These are phyloP conservation scores for Lobosporangium transversale DNA, from an alignment of 192 early-diverging fungal species.

Conservation along the genomic window DNA sequence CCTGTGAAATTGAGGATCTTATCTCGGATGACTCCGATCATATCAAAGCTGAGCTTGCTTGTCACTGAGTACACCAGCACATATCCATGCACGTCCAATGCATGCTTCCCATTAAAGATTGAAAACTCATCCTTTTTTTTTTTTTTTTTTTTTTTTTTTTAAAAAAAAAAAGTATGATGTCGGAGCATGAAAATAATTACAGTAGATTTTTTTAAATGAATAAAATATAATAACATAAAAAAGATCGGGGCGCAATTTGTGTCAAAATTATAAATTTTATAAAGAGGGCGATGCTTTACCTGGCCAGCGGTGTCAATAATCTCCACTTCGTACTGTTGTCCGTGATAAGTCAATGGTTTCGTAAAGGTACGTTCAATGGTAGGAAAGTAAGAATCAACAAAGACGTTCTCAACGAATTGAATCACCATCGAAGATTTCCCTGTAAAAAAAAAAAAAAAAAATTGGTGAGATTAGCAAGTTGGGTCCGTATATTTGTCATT, in stretches of 20 bases:
- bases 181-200: neutral
- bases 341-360: slow-evolving; percentile 82
- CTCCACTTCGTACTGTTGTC: slow-evolving; percentile 85
- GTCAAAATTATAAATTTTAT: too few species aligned
- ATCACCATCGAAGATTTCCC: slow-evolving; percentile 91
- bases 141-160: too few species aligned
- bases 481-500: too few species aligned
- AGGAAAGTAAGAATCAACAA: slow-evolving; percentile 91
- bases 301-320: slow-evolving; percentile 99
- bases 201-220: neutral
- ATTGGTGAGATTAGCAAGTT: neutral
- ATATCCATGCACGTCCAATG: slow-evolving; percentile 93
- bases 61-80: slow-evolving; percentile 94
- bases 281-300: too few species aligned
- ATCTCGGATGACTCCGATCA: slow-evolving; percentile 87
- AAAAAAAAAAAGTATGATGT: neutral
- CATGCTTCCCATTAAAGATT: slow-evolving; percentile 87
- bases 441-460: slow-evolving; percentile 18
- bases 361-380: slow-evolving; percentile 93
- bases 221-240: neutral
- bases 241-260: too few species aligned
- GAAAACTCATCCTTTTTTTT: slow-evolving; percentile 97
- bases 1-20: slow-evolving; percentile 95
- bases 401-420: slow-evolving; percentile 92
- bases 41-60: slow-evolving; percentile 86